Evolutionary conservation across 2,329 filamentous ascomycete genomes (phyloP), one percentile per base, ranked within the genome.

Genomic region (Dothideomycetes sp.): DNA sequence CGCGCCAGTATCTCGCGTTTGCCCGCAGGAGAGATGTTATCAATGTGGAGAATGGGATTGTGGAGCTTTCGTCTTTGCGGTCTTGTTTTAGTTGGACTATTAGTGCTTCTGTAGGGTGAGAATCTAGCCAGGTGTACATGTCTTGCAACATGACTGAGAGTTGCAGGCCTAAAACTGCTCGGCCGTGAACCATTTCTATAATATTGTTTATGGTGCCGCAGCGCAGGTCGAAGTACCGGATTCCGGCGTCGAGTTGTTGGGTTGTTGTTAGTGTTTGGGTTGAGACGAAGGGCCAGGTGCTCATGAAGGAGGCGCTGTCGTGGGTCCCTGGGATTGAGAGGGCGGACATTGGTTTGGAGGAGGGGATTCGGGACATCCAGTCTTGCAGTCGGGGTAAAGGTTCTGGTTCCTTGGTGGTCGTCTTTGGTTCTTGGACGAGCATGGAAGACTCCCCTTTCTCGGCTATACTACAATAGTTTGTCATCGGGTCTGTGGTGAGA

Each of bases 11-110:
- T 12, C 49, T 46, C 16, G 57, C 53, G 23, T 47, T 44, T 11
- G 45, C 10, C 4, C 48, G 25, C 10, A 60, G 44, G n/a, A 49
- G 41, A 3, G 46, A 36, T 13, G 47, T 49, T 13, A 69, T 56
- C 1, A 64, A 61, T 4, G 53, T 45, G 43, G 64, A 62, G 46
- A 69, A 69, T 12, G 51, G 47, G 7, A 55, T 17, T 10, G 49
- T 51, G 8, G 56, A 59, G 20, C 46, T 42, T 25, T 60, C 54
- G n/a, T 52, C 38, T 27, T 49, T 43, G 24, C 57, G 47, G 39
- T 61, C 58, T 37, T 57, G 53, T 36, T 61, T 61, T 31, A 61
- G 50, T 30, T 59, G 57, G 10, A 60, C 52, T 18, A 60, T 49
- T 5, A 61, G 45, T 1, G 50, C 58, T 47, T 61, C 58, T 4